phyloP scores from a whole-genome alignment of 2,329 filamentous ascomycete genomes.

The Teratosphaeriaceae sp. region DNA sequence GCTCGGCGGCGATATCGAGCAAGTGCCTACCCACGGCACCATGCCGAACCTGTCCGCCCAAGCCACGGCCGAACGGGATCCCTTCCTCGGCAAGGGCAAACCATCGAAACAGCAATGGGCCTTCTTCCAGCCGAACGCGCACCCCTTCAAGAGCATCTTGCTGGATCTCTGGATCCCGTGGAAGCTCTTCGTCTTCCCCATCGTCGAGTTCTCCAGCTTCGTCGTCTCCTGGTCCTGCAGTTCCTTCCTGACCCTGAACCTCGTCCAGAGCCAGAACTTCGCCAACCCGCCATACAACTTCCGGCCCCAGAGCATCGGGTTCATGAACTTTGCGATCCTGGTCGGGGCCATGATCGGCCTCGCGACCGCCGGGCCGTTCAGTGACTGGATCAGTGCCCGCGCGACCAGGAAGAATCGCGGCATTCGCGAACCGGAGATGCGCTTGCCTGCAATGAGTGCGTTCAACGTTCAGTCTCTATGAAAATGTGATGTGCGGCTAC shows the following conservation, averaged over 20 bases:
- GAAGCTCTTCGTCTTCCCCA: slow-evolving; percentile 57
- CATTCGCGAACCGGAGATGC: slow-evolving; percentile 54
- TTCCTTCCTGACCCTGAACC: slow-evolving; percentile 53
- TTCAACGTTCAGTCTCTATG: too few species aligned
- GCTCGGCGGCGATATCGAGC: slow-evolving; percentile 14
- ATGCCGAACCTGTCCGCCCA: slow-evolving; percentile 21
- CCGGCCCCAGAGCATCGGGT: slow-evolving; percentile 44
- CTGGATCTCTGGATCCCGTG: slow-evolving; percentile 55
- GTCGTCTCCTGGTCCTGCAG: slow-evolving; percentile 55
- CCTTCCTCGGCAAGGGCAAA: slow-evolving; percentile 48
- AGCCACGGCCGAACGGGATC: slow-evolving; percentile 43
- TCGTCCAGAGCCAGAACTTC: slow-evolving; percentile 52
- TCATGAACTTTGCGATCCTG: slow-evolving; percentile 53
- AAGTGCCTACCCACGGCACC: slow-evolving; percentile 15
- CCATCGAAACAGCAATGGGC: slow-evolving; percentile 52
- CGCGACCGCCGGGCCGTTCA: slow-evolving; percentile 48
- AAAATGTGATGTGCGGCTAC: too few species aligned
- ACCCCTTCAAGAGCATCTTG: slow-evolving; percentile 41
- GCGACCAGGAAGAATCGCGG: slow-evolving; percentile 48
- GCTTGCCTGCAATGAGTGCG: slow-evolving; percentile 39
- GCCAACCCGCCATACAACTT: slow-evolving; percentile 51
- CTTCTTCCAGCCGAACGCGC: slow-evolving; percentile 44
- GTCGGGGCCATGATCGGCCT: slow-evolving; percentile 50
- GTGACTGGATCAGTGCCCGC: slow-evolving; percentile 51
- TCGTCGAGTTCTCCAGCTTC: slow-evolving; percentile 57